phyloP scores from a whole-genome alignment of 2,329 filamentous ascomycete genomes.

The Verticillium nubilum region DNA sequence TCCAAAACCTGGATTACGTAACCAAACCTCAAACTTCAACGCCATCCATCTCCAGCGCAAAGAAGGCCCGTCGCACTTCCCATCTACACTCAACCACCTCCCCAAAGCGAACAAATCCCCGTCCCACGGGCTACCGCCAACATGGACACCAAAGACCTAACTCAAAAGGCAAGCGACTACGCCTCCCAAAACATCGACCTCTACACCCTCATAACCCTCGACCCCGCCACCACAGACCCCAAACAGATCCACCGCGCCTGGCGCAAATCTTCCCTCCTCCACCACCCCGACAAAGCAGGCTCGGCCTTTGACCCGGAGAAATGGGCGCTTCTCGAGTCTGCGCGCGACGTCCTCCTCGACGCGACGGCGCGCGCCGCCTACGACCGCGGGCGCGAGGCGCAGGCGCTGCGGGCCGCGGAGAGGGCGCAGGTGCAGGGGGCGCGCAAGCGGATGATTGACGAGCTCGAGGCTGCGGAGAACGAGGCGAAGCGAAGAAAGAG shows the following conservation, averaged over 20 bases:
- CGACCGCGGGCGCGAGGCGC: slow-evolving; percentile 68
- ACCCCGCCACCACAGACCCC: slow-evolving; percentile 53
- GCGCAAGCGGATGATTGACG: slow-evolving; percentile 74
- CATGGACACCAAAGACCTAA: slow-evolving; percentile 38
- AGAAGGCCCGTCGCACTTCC: too few relatives aligned
- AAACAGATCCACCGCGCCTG: slow-evolving; percentile 80
- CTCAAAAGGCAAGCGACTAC: slow-evolving; percentile 51
- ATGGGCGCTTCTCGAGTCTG: slow-evolving; percentile 81
- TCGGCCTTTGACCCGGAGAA: slow-evolving; percentile 69
- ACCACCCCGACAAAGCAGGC: slow-evolving; percentile 88
- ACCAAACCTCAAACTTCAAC: too few relatives aligned
- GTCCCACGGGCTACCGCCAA: neutral
- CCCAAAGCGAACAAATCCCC: too few relatives aligned
- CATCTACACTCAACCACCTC: too few relatives aligned
- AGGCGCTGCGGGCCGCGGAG: slow-evolving; percentile 63
- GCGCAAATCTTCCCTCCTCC: slow-evolving; percentile 78
- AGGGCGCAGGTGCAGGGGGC: slow-evolving; percentile 68
- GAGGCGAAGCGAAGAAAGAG: slow-evolving; percentile 56
- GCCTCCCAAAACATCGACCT: slow-evolving; percentile 64
- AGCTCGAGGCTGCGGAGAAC: slow-evolving; percentile 73
- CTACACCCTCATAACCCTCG: slow-evolving; percentile 68
- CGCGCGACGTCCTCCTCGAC: slow-evolving; percentile 77
- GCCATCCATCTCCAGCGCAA: too few relatives aligned
- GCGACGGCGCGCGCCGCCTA: slow-evolving; percentile 67
- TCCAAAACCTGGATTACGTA: too few relatives aligned